Base-by-base conservation (phyloP, 1,284 basidiomycete genomes). In the Fomitopsis schrenkii region DNA sequence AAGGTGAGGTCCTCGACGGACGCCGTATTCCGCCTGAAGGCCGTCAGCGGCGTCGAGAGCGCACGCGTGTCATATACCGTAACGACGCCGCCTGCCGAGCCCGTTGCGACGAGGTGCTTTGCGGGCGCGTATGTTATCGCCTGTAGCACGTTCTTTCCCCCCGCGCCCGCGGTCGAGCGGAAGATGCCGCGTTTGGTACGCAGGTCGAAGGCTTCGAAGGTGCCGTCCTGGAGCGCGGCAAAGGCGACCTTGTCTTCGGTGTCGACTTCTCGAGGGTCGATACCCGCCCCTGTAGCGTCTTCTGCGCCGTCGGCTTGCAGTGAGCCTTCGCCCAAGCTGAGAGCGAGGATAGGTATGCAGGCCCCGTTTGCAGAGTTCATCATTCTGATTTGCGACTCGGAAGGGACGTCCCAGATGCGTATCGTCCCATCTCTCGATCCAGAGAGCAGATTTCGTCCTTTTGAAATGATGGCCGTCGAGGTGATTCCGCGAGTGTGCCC, bases 371-470 rank as follows among this genome's bases (percentile, higher is more conserved):
- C 73, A 48, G 77, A 70, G 5, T 68, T 62, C n/a, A 82, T 62
- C 12, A 76, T 73, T 64, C 79, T 74, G 48, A 84, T 80, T 68
- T 83, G 80, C 38, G 74, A 72, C 12, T 80, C 84, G 5, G 79
- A 77, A 3, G 83, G 79, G 3, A 93, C 85, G 67, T 94, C 89
- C 91, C 91, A 95, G 4, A 92, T 75, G 33, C 88, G 80, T 22
- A 93, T 71, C 0, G 86, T 88, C 2, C 86, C 84, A 70, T 95
- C 93, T 59, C 84, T 81, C 5, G 84, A 82, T 0, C 77, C 72
- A 3, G 83, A 86, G 1, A 94, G 68, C 14, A 94, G 74, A 65
- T 87, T 86, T 35, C 83, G 79, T 0, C 91, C 89, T 0, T 83
- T 76, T 0, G 83, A 82, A 41, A 93, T 73, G 63, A 93, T 89